A percentile compares a stretch with the other conserved stretches of the same genome.
Evolutionary conservation across 805 yeast species (phyloP).

Genomic region (Starmerella floricola): DNA sequence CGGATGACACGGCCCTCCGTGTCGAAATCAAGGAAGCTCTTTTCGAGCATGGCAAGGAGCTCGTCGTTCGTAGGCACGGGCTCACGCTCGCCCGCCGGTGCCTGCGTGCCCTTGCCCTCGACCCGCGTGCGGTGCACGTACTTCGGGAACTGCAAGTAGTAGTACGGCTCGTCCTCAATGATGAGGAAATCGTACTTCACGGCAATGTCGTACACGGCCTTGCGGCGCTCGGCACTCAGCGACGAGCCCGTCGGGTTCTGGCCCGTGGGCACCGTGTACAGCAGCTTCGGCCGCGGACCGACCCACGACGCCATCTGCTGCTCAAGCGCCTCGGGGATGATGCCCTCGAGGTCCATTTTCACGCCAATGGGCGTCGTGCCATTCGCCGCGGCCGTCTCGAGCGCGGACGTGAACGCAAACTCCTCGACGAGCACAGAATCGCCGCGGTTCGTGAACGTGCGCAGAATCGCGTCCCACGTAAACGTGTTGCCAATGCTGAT

Average conservation of each 20-base stretch:
- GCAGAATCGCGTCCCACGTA: slow-evolving; percentile 69
- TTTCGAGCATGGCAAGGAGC: slow-evolving; percentile 54
- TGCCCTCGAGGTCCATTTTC: slow-evolving; percentile 67
- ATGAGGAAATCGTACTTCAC: slow-evolving; percentile 76
- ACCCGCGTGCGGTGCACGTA: slow-evolving; percentile 35
- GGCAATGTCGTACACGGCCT: slow-evolving; percentile 61
- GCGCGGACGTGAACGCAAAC: slow-evolving; percentile 69
- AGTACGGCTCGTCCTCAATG: slow-evolving; percentile 95
- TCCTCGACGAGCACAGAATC: slow-evolving; percentile 79
- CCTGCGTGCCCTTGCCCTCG: slow-evolving; percentile 26
- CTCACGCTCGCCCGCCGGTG: neutral
- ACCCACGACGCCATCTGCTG: slow-evolving; percentile 56
- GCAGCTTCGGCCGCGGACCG: slow-evolving; percentile 50
- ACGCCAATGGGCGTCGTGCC: slow-evolving; percentile 61
- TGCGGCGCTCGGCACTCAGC: slow-evolving; percentile 63
- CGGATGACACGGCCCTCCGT: slow-evolving; percentile 81
- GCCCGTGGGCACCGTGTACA: slow-evolving; percentile 90
- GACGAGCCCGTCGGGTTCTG: slow-evolving; percentile 97
- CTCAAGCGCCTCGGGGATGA: slow-evolving; percentile 59
- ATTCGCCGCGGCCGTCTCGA: slow-evolving; percentile 66
- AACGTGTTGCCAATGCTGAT: slow-evolving; percentile 80
- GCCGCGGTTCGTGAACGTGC: slow-evolving; percentile 66
- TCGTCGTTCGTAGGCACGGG: slow-evolving; percentile 41
- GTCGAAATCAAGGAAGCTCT: slow-evolving; percentile 65
- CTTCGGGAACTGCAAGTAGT: slow-evolving; percentile 83